These are phyloP conservation scores for Pseudogymnoascus sp. DNA, from an alignment of 2,329 filamentous ascomycete species.

Conservation along the genomic window DNA sequence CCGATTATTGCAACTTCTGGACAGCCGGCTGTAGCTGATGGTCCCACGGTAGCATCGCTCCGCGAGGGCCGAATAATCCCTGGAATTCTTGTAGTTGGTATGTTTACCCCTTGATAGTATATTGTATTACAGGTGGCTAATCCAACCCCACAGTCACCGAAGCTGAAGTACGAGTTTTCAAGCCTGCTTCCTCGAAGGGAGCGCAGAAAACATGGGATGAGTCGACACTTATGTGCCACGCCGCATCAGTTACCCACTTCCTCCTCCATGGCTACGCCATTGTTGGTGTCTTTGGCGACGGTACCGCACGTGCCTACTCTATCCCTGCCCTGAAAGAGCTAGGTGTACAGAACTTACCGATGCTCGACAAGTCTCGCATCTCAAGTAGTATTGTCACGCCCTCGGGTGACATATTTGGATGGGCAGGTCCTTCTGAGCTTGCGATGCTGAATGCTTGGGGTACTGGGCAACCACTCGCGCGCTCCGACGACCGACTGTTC, in stretches of 20 bases:
- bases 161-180: slow-evolving; percentile 76
- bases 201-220: slow-evolving; percentile 85
- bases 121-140: neutral
- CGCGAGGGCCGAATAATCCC: slow-evolving; percentile 67
- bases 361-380: slow-evolving; percentile 67
- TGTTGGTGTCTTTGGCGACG: slow-evolving; percentile 77
- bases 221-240: slow-evolving; percentile 59
- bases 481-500: slow-evolving; percentile 62
- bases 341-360: slow-evolving; percentile 54
- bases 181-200: slow-evolving; percentile 76
- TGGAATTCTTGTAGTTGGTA: slow-evolving; percentile 70
- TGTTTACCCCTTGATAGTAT: slow-evolving; percentile 23
- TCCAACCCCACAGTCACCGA: slow-evolving; percentile 41
- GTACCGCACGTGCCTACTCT: slow-evolving; percentile 69
- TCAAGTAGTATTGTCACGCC: slow-evolving; percentile 61
- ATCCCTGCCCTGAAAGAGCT: slow-evolving; percentile 87
- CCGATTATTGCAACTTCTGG: slow-evolving; percentile 76
- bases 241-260: slow-evolving; percentile 67
- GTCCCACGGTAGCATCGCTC: slow-evolving; percentile 65
- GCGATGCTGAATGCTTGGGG: slow-evolving; percentile 81
- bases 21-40: slow-evolving; percentile 65
- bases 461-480: slow-evolving; percentile 54
- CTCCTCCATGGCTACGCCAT: slow-evolving; percentile 70
- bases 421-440: slow-evolving; percentile 81
- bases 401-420: slow-evolving; percentile 76